Percentiles rank a stretch among this genome's conserved stretches.
phyloP scores from a whole-genome alignment of 2,329 filamentous ascomycete species.

The Penicillium sp. region DNA sequence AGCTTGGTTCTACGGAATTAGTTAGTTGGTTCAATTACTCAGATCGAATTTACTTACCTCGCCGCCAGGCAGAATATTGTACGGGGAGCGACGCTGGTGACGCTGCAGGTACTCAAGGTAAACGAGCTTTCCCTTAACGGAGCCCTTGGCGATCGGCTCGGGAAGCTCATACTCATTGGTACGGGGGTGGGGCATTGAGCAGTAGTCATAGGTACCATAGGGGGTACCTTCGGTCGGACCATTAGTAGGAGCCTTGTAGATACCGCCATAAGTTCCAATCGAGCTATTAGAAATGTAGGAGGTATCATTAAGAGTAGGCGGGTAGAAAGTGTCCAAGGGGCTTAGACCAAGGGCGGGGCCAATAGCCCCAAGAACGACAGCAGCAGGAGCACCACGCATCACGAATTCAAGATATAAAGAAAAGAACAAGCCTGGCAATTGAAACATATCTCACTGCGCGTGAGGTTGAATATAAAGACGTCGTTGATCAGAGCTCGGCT shows the following conservation, averaged over 20 bases:
- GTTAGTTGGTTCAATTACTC: neutral
- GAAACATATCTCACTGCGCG: too few relatives aligned
- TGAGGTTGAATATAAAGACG: neutral
- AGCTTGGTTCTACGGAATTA: constrained; percentile 31
- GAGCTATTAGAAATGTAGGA: constrained; percentile 38
- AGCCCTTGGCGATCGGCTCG: constrained; percentile 25
- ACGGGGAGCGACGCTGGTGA: constrained; percentile 40
- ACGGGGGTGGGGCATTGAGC: constrained; percentile 42
- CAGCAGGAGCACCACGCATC: neutral
- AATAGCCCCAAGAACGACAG: neutral
- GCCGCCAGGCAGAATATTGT: constrained; percentile 41
- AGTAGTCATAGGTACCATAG: constrained; percentile 41
- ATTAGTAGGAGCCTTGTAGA: constrained; percentile 31
- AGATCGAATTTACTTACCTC: constrained; percentile 26
- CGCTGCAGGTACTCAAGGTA: constrained; percentile 43
- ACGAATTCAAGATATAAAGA: neutral
- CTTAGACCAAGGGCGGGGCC: constrained; percentile 9
- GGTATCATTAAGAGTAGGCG: constrained; percentile 36
- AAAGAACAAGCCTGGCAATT: neutral
- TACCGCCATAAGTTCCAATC: constrained; percentile 38
- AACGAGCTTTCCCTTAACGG: constrained; percentile 32
- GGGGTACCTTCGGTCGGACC: constrained; percentile 21
- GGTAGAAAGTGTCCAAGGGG: constrained; percentile 35
- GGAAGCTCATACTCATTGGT: constrained; percentile 33
- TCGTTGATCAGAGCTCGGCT: neutral